Evolutionary conservation across 768 basidiomycete species (phyloP), one percentile per base, ranked within the genome.

Genomic region (Lentinula aciculospora): DNA sequence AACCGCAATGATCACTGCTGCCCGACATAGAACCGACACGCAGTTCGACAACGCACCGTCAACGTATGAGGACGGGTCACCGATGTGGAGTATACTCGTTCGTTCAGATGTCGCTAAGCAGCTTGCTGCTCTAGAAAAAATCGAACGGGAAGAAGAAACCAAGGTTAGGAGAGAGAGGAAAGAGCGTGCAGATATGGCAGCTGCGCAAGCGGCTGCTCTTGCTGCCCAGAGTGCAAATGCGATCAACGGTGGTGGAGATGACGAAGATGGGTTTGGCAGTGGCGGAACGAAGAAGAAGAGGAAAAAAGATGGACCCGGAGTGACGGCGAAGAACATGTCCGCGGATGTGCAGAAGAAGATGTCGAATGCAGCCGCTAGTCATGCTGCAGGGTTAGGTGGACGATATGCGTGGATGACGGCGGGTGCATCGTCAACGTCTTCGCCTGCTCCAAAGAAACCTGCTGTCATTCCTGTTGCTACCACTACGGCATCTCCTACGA

Each of bases 341-440:
- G 93, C 94, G 70, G 93, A 94, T 64, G 88, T 92, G 64, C 77
- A 86, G 63, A 95, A 95, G 78, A 93, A 92, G 68, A 85, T 94
- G 85, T 89, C 88, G 32, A 93, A 96, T 68, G 88, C 88, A 23
- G 89, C 90, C 5, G 93, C 93, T 23, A 88, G 85, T 62, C 91
- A 92, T 67, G 91, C 91, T 4, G 90, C 92, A n/a, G 93, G 93
- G 0, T 67, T 92, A 21, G 83, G 85, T 1, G 85, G 88, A 21
- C 88, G 86, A 70, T 95, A 94, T 64, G 79, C 89, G 15, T 95
- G 93, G 93, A 92, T 94, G 90, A 92, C 75, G 15, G 81, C 88
- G 4, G 81, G 83, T 2, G 72, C 79, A 19, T 62, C 79, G 0
- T 50, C 78, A 1, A 69, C 76, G 10, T 7, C 9, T 34, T 63